A percentile compares a stretch with the other conserved stretches of the same genome.
Conservation (phyloP, 176 grass and related monocot species). For the Carex parvula region DNA sequence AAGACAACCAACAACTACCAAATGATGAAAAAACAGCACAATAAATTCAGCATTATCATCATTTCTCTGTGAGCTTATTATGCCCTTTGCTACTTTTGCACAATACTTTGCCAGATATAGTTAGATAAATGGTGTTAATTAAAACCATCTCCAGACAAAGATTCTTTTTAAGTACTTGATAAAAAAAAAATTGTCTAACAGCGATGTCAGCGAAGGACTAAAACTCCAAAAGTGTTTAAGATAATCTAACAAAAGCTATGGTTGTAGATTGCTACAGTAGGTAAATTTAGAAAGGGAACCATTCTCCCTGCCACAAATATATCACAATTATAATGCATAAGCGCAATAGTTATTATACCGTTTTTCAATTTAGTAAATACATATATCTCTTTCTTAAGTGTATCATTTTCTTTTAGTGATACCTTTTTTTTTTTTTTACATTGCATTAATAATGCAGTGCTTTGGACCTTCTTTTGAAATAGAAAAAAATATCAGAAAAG, state of each 20-base stretch:
- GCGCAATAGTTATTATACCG: neutral
- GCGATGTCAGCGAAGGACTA: too few relatives aligned
- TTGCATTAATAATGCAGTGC: neutral
- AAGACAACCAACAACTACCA: neutral
- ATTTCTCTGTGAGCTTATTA: neutral
- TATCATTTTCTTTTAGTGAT: neutral
- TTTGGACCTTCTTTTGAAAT: neutral
- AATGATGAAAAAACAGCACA: neutral
- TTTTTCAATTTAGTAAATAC: neutral
- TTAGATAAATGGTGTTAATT: too few relatives aligned
- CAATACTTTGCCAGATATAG: too few relatives aligned
- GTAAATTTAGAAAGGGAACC: neutral
- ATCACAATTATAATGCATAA: neutral
- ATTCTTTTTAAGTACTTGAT: too few relatives aligned
- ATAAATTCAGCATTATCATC: neutral
- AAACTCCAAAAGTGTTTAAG: too few relatives aligned
- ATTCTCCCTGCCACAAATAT: neutral
- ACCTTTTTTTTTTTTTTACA: neutral
- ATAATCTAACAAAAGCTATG: too few relatives aligned
- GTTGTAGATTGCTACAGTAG: too few relatives aligned
- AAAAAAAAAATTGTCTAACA: too few relatives aligned
- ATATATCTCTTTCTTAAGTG: neutral
- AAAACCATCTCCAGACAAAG: too few relatives aligned
- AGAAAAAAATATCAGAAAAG: neutral
- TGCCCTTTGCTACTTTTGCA: too few relatives aligned